Conservation (phyloP, 768 basidiomycete genomes). For the Suillus subluteus region DNA sequence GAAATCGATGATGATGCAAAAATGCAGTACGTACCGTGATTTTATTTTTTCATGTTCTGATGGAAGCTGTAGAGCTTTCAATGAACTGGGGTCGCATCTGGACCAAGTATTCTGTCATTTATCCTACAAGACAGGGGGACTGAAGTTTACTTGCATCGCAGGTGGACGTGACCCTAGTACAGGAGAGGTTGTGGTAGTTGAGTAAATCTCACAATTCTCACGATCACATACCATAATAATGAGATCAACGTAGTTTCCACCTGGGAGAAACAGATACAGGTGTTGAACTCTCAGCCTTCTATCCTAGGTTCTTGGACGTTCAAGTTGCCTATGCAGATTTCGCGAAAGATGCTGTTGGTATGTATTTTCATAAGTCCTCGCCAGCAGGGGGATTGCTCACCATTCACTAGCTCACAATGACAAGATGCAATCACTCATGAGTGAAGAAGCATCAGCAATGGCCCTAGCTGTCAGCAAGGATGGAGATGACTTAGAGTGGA, state of each 20-base stretch:
- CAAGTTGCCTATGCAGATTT: too few species aligned
- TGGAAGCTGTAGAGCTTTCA: background rate
- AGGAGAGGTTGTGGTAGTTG: background rate
- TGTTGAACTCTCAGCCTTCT: too few species aligned
- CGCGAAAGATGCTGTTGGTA: too few species aligned
- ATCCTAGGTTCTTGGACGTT: too few species aligned
- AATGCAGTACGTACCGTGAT: background rate
- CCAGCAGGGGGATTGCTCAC: too few species aligned
- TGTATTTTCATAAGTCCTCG: too few species aligned
- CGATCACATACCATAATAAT: background rate
- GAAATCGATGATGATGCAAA: background rate
- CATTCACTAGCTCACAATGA: too few species aligned
- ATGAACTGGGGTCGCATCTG: background rate
- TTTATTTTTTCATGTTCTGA: background rate
- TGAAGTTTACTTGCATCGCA: background rate
- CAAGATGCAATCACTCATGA: too few species aligned
- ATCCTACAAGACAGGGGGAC: background rate
- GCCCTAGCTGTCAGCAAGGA: too few species aligned
- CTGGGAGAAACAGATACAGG: background rate
- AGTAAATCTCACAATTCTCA: background rate
- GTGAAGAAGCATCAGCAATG: too few species aligned
- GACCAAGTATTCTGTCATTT: background rate
- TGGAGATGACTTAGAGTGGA: too few species aligned
- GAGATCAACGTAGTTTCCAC: background rate
- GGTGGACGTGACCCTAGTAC: background rate